Percentiles rank a stretch among this genome's conserved stretches.
phyloP scores from a whole-genome alignment of 2,329 filamentous ascomycete genomes.

The Colletotrichum siamense region DNA sequence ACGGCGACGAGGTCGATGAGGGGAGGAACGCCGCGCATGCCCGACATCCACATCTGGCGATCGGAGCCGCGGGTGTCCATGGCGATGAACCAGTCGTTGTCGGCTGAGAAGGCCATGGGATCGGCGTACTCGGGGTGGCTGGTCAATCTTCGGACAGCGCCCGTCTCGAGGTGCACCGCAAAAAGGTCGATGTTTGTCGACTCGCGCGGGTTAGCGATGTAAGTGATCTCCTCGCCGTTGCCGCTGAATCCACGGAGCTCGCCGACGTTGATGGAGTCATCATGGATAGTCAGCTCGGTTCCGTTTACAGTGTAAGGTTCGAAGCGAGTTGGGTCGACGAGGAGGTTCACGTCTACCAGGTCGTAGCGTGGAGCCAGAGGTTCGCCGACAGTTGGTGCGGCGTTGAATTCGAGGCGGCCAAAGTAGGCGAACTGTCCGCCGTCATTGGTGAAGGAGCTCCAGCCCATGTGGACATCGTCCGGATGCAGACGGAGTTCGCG shows the following conservation, averaged over 20 bases:
- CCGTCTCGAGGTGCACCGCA: conserved; percentile 43
- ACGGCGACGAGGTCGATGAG: conserved; percentile 41
- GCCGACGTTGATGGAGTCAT: conserved; percentile 39
- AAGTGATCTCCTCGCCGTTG: conserved; percentile 43
- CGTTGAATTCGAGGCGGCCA: conserved; percentile 45
- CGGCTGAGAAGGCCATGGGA: conserved; percentile 45
- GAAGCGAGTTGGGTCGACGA: conserved; percentile 30
- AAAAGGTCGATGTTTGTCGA: conserved; percentile 51
- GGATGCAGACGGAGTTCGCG: conserved; percentile 52
- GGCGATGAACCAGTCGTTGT: conserved; percentile 46
- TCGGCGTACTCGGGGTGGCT: conserved; percentile 49
- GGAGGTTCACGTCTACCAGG: conserved; percentile 39
- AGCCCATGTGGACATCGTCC: conserved; percentile 47
- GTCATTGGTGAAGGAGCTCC: conserved; percentile 38
- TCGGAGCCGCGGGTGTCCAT: conserved; percentile 47
- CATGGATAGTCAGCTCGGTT: conserved; percentile 32
- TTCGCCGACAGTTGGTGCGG: conserved; percentile 31
- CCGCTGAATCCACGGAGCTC: conserved; percentile 52
- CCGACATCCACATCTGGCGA: conserved; percentile 45
- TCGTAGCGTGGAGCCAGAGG: conserved; percentile 41
- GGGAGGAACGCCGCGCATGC: conserved; percentile 46
- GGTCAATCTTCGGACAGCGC: conserved; percentile 45
- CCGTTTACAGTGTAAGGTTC: conserved; percentile 28
- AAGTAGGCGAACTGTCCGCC: conserved; percentile 37
- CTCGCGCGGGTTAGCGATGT: conserved; percentile 44